Percentiles rank a stretch among this genome's conserved stretches.
Evolutionary conservation across 768 basidiomycete genomes (phyloP).

Genomic region (Suillus tomentosus): DNA sequence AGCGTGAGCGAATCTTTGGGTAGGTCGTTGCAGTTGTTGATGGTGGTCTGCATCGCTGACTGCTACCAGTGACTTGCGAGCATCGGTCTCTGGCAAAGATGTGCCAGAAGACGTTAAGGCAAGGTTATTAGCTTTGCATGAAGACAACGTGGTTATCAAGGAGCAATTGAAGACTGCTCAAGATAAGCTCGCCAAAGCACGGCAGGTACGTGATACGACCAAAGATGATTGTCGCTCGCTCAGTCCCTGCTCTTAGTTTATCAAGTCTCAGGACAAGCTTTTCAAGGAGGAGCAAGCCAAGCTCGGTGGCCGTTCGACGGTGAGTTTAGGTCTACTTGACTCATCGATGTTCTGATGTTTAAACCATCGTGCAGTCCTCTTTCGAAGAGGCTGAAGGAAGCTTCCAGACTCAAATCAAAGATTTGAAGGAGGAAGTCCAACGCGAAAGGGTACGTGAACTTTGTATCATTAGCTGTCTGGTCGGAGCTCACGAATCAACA

Average conservation of each 20-base stretch:
- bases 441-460: constrained; percentile 50
- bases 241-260: constrained; percentile 57
- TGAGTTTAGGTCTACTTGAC: constrained; percentile 30
- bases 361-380: constrained; percentile 38
- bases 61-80: constrained; percentile 68
- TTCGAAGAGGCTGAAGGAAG: constrained; percentile 75
- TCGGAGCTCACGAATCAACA: constrained; percentile 7
- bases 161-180: constrained; percentile 69
- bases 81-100: constrained; percentile 74
- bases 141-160: constrained; percentile 71
- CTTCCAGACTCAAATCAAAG: constrained; percentile 64
- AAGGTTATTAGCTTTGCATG: constrained; percentile 72
- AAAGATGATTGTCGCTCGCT: neutral
- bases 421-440: constrained; percentile 63
- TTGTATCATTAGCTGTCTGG: neutral
- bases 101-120: constrained; percentile 82
- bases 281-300: constrained; percentile 81
- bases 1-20: constrained; percentile 86
- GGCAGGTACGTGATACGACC: constrained; percentile 49
- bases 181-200: constrained; percentile 82
- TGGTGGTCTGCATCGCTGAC: constrained; percentile 6
- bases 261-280: constrained; percentile 88
- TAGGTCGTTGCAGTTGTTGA: constrained; percentile 34
- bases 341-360: constrained; percentile 14
- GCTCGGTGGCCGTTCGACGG: constrained; percentile 47